These are phyloP conservation scores for Zhuliangozyma parablackwelliae DNA, from an alignment of 1,139 yeast genomes.

Conservation along the genomic window DNA sequence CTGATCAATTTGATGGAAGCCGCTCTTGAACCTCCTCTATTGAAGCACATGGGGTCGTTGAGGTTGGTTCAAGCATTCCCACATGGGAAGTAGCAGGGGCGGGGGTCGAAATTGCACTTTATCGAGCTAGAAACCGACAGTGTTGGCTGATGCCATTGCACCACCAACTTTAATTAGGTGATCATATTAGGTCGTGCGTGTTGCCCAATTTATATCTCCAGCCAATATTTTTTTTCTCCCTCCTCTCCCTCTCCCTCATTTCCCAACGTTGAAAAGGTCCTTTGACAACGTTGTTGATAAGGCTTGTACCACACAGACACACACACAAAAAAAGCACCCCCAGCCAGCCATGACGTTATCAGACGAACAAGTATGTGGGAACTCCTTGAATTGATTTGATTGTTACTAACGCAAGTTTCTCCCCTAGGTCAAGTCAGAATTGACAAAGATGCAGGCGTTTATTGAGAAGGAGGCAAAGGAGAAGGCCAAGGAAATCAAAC, in stretches of 20 bases:
- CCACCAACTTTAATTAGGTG: too few relatives aligned
- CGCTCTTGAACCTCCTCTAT: too few relatives aligned
- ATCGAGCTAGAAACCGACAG: too few relatives aligned
- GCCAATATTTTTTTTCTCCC: too few relatives aligned
- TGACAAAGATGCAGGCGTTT: slow-evolving; percentile 97
- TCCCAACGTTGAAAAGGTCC: neutral
- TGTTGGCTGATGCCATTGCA: too few relatives aligned
- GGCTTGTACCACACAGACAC: neutral
- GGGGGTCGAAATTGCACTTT: too few relatives aligned
- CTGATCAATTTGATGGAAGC: too few relatives aligned
- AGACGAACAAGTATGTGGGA: slow-evolving; percentile 45
- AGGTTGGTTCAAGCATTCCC: too few relatives aligned
- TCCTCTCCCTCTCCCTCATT: neutral
- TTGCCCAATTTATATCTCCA: too few relatives aligned
- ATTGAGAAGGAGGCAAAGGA: slow-evolving; percentile 98
- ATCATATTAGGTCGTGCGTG: too few relatives aligned
- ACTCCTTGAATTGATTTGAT: neutral
- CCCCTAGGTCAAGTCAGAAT: slow-evolving; percentile 82
- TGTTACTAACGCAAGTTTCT: slow-evolving; percentile 9
- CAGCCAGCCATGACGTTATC: slow-evolving; percentile 34
- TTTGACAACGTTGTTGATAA: slow-evolving; percentile 5
- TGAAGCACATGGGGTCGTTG: too few relatives aligned
- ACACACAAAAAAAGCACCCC: slow-evolving; percentile 2
- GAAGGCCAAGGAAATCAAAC: slow-evolving; percentile 91
- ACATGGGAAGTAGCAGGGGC: too few relatives aligned